Conservation (phyloP, 192 early-diverging fungal species). For the Podila verticillata region DNA sequence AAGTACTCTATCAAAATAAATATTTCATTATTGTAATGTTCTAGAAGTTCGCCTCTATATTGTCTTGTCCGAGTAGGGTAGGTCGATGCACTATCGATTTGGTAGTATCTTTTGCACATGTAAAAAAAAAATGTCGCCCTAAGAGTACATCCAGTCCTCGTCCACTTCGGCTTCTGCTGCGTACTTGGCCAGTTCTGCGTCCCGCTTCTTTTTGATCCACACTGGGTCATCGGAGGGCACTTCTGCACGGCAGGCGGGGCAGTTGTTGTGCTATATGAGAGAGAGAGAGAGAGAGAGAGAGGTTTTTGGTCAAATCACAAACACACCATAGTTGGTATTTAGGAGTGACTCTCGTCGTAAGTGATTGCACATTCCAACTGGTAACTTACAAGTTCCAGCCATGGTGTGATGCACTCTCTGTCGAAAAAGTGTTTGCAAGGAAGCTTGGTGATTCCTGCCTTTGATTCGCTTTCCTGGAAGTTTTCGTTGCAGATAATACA, state of each 20-base stretch:
- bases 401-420: conserved; percentile 53
- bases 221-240: conserved; percentile 53
- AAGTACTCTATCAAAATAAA: not conserved
- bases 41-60: too few relatives aligned
- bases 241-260: conserved; percentile 51
- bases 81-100: not conserved
- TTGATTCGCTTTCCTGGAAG: conserved; percentile 46
- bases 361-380: not conserved
- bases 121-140: conserved; percentile 4
- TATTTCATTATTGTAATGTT: too few relatives aligned
- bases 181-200: conserved; percentile 40
- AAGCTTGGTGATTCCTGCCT: conserved; percentile 35
- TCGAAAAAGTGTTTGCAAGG: conserved; percentile 56
- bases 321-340: not conserved
- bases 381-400: conserved; percentile 51
- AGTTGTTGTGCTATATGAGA: conserved; percentile 58
- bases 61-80: too few relatives aligned
- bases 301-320: not conserved
- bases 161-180: conserved; percentile 51
- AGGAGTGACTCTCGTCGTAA: not conserved
- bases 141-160: conserved; percentile 54
- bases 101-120: not conserved
- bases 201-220: conserved; percentile 54
- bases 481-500: conserved; percentile 55
- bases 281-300: too few relatives aligned